Evolutionary conservation across 2,329 filamentous ascomycete genomes (phyloP).

Genomic region (Paecilomyces sp.): DNA sequence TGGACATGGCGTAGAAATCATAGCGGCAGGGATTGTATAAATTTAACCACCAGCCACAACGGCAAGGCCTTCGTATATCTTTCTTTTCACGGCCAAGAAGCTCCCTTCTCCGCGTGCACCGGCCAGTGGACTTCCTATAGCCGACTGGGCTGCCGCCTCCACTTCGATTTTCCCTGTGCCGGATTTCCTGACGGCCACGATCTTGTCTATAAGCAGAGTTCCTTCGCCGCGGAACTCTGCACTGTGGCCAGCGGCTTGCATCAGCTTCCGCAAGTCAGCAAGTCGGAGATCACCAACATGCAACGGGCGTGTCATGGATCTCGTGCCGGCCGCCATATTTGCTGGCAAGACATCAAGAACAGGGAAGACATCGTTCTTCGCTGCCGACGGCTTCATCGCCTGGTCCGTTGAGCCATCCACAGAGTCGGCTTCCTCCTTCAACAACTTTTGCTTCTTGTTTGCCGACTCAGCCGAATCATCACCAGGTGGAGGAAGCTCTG

Average conservation of each 20-base stretch:
- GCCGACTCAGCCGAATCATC: slow-evolving; percentile 30
- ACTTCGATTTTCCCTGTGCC: slow-evolving; percentile 82
- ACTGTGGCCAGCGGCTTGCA: slow-evolving; percentile 73
- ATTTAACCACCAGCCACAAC: slow-evolving; percentile 65
- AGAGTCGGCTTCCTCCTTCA: slow-evolving; percentile 39
- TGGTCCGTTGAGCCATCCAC: slow-evolving; percentile 13
- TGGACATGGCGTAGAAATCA: neutral
- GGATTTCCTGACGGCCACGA: slow-evolving; percentile 82
- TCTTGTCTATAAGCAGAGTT: slow-evolving; percentile 79
- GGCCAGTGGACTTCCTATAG: slow-evolving; percentile 32
- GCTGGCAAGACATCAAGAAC: slow-evolving; percentile 54
- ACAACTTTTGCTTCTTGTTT: slow-evolving; percentile 47
- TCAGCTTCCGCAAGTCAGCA: slow-evolving; percentile 75
- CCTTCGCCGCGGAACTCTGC: slow-evolving; percentile 94
- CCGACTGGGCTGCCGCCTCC: slow-evolving; percentile 62
- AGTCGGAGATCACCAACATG: slow-evolving; percentile 91
- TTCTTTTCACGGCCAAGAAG: slow-evolving; percentile 80
- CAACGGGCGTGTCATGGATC: slow-evolving; percentile 74
- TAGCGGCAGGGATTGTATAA: neutral
- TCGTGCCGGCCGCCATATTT: slow-evolving; percentile 62
- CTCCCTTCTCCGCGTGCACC: slow-evolving; percentile 52
- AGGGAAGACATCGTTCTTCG: slow-evolving; percentile 34
- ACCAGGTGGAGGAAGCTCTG: slow-evolving; percentile 26
- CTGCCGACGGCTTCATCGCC: slow-evolving; percentile 12
- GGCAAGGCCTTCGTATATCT: slow-evolving; percentile 89